phyloP scores from a whole-genome alignment of 257 asterid species.

The Lycium barbarum region DNA sequence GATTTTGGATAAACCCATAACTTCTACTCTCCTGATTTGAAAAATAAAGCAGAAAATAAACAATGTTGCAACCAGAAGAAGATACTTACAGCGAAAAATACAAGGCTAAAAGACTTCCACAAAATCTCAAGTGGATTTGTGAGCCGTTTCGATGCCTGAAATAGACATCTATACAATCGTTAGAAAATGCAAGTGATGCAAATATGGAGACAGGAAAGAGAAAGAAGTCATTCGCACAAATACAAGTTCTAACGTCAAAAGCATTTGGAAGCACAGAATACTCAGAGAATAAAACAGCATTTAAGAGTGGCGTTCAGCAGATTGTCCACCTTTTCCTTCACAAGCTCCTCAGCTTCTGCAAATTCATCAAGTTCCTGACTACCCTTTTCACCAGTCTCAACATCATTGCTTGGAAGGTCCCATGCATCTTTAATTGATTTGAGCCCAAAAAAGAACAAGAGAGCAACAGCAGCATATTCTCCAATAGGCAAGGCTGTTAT shows the following conservation, averaged over 20 bases:
- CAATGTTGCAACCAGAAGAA: slow-evolving; percentile 20
- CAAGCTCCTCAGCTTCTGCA: slow-evolving; percentile 97
- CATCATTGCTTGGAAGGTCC: slow-evolving; percentile 71
- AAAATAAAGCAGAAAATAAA: neutral
- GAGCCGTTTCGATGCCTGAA: slow-evolving; percentile 68
- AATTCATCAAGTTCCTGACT: slow-evolving; percentile 75
- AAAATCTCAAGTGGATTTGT: slow-evolving; percentile 86
- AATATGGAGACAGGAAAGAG: neutral
- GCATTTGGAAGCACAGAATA: neutral
- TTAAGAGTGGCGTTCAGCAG: slow-evolving; percentile 17
- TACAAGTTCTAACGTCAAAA: neutral
- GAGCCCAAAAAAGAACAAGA: slow-evolving; percentile 92
- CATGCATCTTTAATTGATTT: slow-evolving; percentile 96
- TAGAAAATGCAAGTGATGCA: neutral
- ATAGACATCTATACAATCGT: slow-evolving; percentile 20
- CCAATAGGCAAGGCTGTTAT: slow-evolving; percentile 88
- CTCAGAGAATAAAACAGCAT: neutral
- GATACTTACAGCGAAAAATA: slow-evolving; percentile 90
- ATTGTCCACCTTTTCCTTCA: slow-evolving; percentile 72
- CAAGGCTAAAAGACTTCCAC: slow-evolving; percentile 96
- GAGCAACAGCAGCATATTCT: slow-evolving; percentile 94
- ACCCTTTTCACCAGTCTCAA: slow-evolving; percentile 63
- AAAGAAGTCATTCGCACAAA: neutral
- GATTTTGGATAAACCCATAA: neutral
- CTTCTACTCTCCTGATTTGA: neutral